phyloP scores from a whole-genome alignment of 257 asterid species.

The Fraxinus cuspidata region DNA sequence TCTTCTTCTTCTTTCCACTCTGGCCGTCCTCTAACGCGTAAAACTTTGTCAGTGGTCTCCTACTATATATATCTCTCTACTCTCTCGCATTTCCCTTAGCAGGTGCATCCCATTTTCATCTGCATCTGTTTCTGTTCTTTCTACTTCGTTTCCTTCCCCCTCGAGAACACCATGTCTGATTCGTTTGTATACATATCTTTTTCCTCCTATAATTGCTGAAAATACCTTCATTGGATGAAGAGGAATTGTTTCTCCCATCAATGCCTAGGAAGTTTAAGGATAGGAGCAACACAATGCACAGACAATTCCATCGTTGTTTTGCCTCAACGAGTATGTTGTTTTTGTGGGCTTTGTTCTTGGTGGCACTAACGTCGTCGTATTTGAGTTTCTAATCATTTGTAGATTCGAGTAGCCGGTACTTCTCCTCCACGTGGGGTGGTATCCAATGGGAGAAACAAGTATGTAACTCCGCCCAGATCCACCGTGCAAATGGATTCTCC shows the following conservation, averaged over 20 bases:
- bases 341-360: conserved; percentile 30
- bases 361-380: conserved; percentile 34
- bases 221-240: conserved; percentile 26
- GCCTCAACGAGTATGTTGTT: conserved; percentile 33
- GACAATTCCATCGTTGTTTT: conserved; percentile 26
- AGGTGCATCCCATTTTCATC: not conserved
- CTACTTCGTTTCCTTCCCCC: not conserved
- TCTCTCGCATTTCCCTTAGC: not conserved
- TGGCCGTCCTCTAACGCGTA: not conserved
- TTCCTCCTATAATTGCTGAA: not conserved
- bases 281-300: not conserved
- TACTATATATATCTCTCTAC: not conserved
- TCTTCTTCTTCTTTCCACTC: not conserved
- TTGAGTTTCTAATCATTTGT: conserved; percentile 31
- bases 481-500: conserved; percentile 24
- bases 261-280: conserved; percentile 35
- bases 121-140: not conserved
- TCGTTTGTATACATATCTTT: not conserved
- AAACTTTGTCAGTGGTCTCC: not conserved
- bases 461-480: conserved; percentile 24
- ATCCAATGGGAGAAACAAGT: conserved; percentile 35
- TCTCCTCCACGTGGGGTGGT: conserved; percentile 31
- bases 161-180: not conserved
- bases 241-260: conserved; percentile 24
- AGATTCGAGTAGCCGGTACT: conserved; percentile 25